Conservation (phyloP, 352 stramenopile genomes). For the Blastocystis sp. region DNA sequence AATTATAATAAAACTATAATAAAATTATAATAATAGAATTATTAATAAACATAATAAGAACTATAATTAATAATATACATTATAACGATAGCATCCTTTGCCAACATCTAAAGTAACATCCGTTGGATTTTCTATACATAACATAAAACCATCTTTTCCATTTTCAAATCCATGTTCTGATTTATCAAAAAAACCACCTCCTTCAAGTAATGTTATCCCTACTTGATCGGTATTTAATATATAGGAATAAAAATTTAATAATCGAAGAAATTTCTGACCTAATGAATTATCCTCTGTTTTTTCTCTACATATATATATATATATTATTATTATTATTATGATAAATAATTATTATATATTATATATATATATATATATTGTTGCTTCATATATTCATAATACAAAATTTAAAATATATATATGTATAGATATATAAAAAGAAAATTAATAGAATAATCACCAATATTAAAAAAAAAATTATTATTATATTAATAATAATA, state of each 20-base stretch:
- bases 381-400: no score
- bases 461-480: conserved; percentile 19
- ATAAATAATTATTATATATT: no score
- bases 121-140: conserved; percentile 28
- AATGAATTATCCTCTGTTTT: conserved; percentile 14
- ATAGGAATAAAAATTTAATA: conserved; percentile 26
- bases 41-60: conserved; percentile 28
- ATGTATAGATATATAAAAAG: no score
- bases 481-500: conserved; percentile 20
- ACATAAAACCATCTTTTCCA: neutral
- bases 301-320: conserved; percentile 1
- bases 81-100: no score
- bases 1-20: neutral
- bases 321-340: no score
- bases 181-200: conserved; percentile 17
- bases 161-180: conserved; percentile 8
- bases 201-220: conserved; percentile 6
- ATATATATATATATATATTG: no score
- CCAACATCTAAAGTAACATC: conserved; percentile 27
- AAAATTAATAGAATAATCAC: no score
- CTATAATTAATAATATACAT: no score
- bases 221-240: conserved; percentile 29
- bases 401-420: no score
- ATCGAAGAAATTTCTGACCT: conserved; percentile 19
- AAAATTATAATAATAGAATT: neutral